A percentile compares a stretch with the other conserved stretches of the same genome.
phyloP scores from a whole-genome alignment of 1,139 yeast genomes.

The Geotrichum fermentans region DNA sequence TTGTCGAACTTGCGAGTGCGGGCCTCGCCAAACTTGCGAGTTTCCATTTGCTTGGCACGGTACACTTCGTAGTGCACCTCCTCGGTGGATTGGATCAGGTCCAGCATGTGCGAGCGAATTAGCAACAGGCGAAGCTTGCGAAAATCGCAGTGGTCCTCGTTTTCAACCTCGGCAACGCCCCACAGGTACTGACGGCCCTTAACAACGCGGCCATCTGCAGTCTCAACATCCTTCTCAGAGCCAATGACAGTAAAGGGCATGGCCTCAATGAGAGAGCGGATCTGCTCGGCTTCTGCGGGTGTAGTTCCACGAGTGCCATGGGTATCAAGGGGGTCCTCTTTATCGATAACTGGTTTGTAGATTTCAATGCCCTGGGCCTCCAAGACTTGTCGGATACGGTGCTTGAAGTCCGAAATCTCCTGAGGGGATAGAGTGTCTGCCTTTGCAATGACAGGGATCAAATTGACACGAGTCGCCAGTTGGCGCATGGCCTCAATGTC shows the following conservation, averaged over 20 bases:
- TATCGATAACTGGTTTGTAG: constrained; percentile 71
- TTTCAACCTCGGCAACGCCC: constrained; percentile 97
- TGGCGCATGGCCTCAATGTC: constrained; percentile 93
- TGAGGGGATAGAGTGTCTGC: constrained; percentile 84
- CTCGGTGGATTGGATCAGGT: constrained; percentile 80
- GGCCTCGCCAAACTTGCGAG: constrained; percentile 47
- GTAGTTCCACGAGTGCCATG: constrained; percentile 14
- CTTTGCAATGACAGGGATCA: constrained; percentile 93
- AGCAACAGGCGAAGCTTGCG: constrained; percentile 82
- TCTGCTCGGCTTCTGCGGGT: constrained; percentile 52
- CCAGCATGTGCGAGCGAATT: constrained; percentile 90
- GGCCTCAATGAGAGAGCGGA: constrained; percentile 75
- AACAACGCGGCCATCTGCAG: constrained; percentile 68
- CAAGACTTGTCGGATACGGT: constrained; percentile 79
- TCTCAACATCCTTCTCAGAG: constrained; percentile 79
- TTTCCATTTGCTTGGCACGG: constrained; percentile 75
- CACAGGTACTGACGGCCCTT: constrained; percentile 94
- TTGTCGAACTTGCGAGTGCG: constrained; percentile 51
- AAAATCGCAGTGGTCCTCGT: constrained; percentile 93
- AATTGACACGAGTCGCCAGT: constrained; percentile 80
- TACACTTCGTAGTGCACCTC: constrained; percentile 88
- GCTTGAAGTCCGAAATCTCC: constrained; percentile 78
- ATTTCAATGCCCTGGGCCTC: constrained; percentile 89
- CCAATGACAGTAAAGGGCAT: constrained; percentile 96
- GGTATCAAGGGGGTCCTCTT: constrained; percentile 25